Evolutionary conservation across 805 yeast species (phyloP).

Genomic region (Lachancea dasiensis): DNA sequence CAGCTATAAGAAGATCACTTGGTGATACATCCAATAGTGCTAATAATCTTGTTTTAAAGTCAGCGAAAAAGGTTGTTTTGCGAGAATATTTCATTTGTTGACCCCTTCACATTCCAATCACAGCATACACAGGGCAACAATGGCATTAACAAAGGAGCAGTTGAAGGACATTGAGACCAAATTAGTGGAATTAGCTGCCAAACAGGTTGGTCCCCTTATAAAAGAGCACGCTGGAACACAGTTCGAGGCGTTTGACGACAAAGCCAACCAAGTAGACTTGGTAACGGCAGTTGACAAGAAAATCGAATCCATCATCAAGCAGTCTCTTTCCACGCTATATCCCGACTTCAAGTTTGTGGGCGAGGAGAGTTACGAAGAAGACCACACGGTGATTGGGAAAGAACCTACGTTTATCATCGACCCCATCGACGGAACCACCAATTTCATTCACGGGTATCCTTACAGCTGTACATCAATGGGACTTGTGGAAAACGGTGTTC

Average conservation of each 20-base stretch:
- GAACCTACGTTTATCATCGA: constrained; percentile 61
- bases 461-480: constrained; percentile 58
- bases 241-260: constrained; percentile 43
- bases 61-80: no score
- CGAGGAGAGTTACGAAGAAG: constrained; percentile 52
- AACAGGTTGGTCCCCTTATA: constrained; percentile 26
- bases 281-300: constrained; percentile 57
- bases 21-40: no score
- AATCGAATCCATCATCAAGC: constrained; percentile 39
- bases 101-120: not conserved
- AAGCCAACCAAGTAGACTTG: constrained; percentile 54
- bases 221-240: constrained; percentile 23
- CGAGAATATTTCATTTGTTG: not conserved
- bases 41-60: no score
- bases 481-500: constrained; percentile 40
- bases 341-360: constrained; percentile 54
- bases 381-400: constrained; percentile 40
- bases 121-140: no score
- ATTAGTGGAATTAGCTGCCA: constrained; percentile 19
- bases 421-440: constrained; percentile 62
- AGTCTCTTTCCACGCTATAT: constrained; percentile 31
- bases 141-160: constrained; percentile 19
- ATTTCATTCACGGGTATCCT: constrained; percentile 59
- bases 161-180: constrained; percentile 24
- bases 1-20: no score